A percentile compares a stretch with the other conserved stretches of the same genome.
These are phyloP conservation scores for Farysia itapuensis DNA, from an alignment of 1,284 basidiomycete species.

Conservation along the genomic window DNA sequence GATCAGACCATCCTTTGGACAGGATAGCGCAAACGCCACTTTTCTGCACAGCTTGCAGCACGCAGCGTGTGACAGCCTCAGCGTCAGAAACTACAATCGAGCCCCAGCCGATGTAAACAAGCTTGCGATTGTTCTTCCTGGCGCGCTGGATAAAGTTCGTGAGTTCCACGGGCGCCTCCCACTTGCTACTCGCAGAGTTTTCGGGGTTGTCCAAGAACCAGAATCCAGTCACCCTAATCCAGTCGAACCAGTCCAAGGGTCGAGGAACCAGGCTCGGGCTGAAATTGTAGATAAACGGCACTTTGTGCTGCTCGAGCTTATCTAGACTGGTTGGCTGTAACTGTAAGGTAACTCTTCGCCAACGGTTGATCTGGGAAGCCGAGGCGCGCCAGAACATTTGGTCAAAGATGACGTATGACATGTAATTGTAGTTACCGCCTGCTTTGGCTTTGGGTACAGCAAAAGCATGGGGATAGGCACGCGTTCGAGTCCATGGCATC, in stretches of 20 bases:
- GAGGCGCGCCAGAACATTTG: constrained; percentile 96
- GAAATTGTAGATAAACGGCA: constrained; percentile 97
- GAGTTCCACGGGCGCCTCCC: constrained; percentile 79
- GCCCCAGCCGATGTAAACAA: constrained; percentile 98
- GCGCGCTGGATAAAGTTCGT: constrained; percentile 79
- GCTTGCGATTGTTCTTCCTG: constrained; percentile 74
- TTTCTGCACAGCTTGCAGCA: constrained; percentile 78
- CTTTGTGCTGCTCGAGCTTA: constrained; percentile 91
- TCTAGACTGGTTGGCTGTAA: constrained; percentile 82
- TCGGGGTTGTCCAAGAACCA: constrained; percentile 69
- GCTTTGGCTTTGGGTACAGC: constrained; percentile 85
- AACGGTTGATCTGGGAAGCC: constrained; percentile 84
- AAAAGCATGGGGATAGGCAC: constrained; percentile 96
- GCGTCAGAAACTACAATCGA: constrained; percentile 96
- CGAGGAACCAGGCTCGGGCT: constrained; percentile 74
- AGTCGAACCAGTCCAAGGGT: constrained; percentile 87
- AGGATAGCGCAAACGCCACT: constrained; percentile 87
- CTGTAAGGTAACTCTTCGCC: constrained; percentile 77
- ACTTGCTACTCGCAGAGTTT: constrained; percentile 74
- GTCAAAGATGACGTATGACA: constrained; percentile 93
- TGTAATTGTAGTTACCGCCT: constrained; percentile 96
- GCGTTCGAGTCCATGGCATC: constrained; percentile 75
- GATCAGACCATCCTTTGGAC: constrained; percentile 96
- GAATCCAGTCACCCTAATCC: constrained; percentile 83
- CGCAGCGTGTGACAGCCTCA: constrained; percentile 81